Evolutionary conservation across 768 basidiomycete genomes (phyloP).

Genomic region (Lactifluus echinatus): DNA sequence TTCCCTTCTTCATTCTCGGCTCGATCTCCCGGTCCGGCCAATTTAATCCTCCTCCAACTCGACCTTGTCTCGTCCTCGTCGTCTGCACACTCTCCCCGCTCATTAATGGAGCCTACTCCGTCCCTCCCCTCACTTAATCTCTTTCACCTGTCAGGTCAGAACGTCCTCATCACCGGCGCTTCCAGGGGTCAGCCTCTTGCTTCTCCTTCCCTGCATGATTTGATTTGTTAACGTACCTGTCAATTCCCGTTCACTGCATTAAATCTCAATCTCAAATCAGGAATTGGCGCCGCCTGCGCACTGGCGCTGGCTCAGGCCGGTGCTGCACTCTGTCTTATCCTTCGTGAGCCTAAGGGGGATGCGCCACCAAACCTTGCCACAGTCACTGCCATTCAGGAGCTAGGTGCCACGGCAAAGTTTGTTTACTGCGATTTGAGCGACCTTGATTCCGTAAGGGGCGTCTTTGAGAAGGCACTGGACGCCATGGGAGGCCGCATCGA

Average conservation of each 20-base stretch:
- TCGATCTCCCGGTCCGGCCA: slow-evolving; percentile 6
- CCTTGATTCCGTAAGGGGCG: slow-evolving; percentile 37
- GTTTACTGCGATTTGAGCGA: slow-evolving; percentile 51
- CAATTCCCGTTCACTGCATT: slow-evolving; percentile 3
- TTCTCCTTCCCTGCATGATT: neutral
- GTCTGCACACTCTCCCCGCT: no score
- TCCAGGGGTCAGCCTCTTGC: slow-evolving; percentile 49
- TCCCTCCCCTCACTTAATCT: slow-evolving; percentile 42
- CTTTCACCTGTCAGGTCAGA: slow-evolving; percentile 59
- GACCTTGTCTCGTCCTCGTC: no score
- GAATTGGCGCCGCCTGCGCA: slow-evolving; percentile 48
- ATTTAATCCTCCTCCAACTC: slow-evolving; percentile 4
- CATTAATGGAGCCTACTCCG: slow-evolving; percentile 46
- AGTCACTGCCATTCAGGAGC: slow-evolving; percentile 29
- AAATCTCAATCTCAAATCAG: slow-evolving; percentile 24
- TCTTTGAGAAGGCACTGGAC: slow-evolving; percentile 43
- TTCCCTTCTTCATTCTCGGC: slow-evolving; percentile 1
- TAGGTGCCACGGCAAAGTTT: slow-evolving; percentile 32
- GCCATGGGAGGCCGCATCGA: slow-evolving; percentile 46
- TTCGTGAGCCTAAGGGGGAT: slow-evolving; percentile 35
- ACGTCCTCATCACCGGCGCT: slow-evolving; percentile 73
- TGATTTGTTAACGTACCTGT: slow-evolving; percentile 2
- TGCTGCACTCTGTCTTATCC: slow-evolving; percentile 40
- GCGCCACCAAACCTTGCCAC: slow-evolving; percentile 31
- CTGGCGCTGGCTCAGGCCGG: slow-evolving; percentile 48